phyloP scores from a whole-genome alignment of 129 eudicot genomes.

The Artemisia annua region DNA sequence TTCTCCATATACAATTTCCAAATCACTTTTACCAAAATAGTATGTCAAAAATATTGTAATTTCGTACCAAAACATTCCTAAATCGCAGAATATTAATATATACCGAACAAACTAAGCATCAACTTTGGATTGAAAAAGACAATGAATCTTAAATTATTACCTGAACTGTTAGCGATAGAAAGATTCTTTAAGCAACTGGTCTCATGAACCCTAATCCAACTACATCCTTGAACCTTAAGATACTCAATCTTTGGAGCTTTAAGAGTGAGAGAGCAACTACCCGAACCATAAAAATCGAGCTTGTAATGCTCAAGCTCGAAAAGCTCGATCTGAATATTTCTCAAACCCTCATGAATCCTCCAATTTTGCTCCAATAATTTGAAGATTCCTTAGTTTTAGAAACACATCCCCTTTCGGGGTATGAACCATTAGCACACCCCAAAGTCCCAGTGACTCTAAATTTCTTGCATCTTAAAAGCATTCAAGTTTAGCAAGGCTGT shows the following conservation, averaged over 20 bases:
- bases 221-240: conserved; percentile 88
- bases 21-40: too few species aligned
- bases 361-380: conserved; percentile 74
- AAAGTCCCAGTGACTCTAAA: conserved; percentile 67
- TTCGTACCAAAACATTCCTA: too few species aligned
- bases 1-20: too few species aligned
- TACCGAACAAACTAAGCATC: not conserved
- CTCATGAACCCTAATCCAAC: conserved; percentile 68
- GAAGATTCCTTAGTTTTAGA: conserved; percentile 60
- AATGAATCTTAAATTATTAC: conserved; percentile 31
- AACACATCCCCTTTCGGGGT: conserved; percentile 78
- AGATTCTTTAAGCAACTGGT: conserved; percentile 60
- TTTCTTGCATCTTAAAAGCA: conserved; percentile 62
- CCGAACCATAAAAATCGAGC: conserved; percentile 67
- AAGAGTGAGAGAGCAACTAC: conserved; percentile 53
- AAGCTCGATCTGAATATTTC: conserved; percentile 54
- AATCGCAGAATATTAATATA: too few species aligned
- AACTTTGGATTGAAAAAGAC: not conserved
- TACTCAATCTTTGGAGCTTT: conserved; percentile 57
- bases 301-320: conserved; percentile 60
- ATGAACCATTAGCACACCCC: conserved; percentile 71
- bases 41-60: too few species aligned
- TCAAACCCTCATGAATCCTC: conserved; percentile 69
- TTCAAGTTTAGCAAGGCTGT: conserved; percentile 58
- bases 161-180: conserved; percentile 69